Evolutionary conservation across 2,329 filamentous ascomycete genomes (phyloP).

Genomic region (Ramularia collo-cygni): DNA sequence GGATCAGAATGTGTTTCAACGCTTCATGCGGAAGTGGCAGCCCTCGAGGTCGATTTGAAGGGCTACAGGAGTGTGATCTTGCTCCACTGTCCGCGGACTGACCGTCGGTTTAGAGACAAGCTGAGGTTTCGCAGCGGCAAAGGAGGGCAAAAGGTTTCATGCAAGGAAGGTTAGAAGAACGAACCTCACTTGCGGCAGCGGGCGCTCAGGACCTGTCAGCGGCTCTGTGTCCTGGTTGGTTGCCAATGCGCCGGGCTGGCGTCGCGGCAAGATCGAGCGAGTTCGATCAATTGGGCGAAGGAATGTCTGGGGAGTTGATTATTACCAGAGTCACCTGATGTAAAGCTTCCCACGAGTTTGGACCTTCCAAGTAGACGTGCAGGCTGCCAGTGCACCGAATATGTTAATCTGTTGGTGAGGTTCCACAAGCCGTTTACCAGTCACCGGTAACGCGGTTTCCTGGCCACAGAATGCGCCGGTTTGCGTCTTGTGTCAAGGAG

Average conservation of each 20-base stretch:
- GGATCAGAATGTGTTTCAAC: slow-evolving; percentile 10
- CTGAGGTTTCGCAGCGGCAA: slow-evolving; percentile 7
- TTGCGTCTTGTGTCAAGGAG: slow-evolving; percentile 19
- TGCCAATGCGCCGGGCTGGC: slow-evolving; percentile 14
- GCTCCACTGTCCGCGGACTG: slow-evolving; percentile 19
- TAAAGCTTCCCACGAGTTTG: slow-evolving; percentile 3
- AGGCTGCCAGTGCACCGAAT: slow-evolving; percentile 17
- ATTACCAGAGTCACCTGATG: neutral
- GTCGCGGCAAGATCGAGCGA: slow-evolving; percentile 15
- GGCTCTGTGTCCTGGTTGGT: slow-evolving; percentile 12
- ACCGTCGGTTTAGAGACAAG: slow-evolving; percentile 14
- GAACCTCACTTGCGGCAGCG: slow-evolving; percentile 20
- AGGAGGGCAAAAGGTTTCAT: slow-evolving; percentile 16
- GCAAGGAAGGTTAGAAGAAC: slow-evolving; percentile 20
- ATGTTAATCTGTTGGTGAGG: slow-evolving; percentile 16
- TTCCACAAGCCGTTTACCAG: slow-evolving; percentile 20
- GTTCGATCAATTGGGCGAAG: slow-evolving; percentile 14
- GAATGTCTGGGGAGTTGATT: slow-evolving; percentile 9
- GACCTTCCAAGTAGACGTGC: slow-evolving; percentile 11
- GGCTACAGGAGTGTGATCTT: slow-evolving; percentile 15
- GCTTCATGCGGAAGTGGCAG: slow-evolving; percentile 12
- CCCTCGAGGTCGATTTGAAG: slow-evolving; percentile 11
- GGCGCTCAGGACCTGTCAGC: too few species aligned
- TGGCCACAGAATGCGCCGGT: slow-evolving; percentile 14
- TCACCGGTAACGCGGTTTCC: slow-evolving; percentile 19